Evolutionary conservation across 1,284 basidiomycete genomes (phyloP), one percentile per base, ranked within the genome.

Genomic region (Apiotrichum montevideense): DNA sequence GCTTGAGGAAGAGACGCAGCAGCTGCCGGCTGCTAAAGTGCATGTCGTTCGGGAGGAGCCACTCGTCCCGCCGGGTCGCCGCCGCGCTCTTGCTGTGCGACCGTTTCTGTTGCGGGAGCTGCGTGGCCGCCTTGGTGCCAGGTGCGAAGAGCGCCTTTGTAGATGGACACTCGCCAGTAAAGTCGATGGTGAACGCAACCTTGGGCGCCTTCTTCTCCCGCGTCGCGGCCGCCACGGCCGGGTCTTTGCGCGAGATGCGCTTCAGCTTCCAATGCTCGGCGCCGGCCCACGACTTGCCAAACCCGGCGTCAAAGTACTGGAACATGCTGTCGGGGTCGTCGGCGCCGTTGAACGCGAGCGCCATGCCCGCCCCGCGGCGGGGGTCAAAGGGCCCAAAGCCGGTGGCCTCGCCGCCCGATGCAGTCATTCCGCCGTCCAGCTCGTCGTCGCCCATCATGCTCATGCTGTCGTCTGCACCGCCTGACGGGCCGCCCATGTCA

Each of bases 211-310:
- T 63, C 57, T 70, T 71, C 50, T 68, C 60, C n/a, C 81, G 79
- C 63, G 85, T 85, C 21, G 21, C 21, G 55, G 76, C 80, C 64
- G 74, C 72, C 55, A 77, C 63, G 34, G 34, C 76, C 84, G 75
- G 63, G 92, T 90, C 82, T 49, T 83, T 84, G 55, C 86, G 82
- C 47, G 90, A 80, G 35, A 85, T 80, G 69, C 85, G 87, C 55
- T 87, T 79, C 66, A 98, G 76, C 74, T 96, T 98, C 95, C 95
- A 98, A 74, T 99, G 96, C 73, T 98, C 92, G 9, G 95, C 95
- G 4, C 96, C 95, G 3, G 96, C 95, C 95, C 95, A 98, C 66
- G 93, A 95, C 81, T 91, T 96, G 69, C 87, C 81, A 69, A 92
- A 83, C 41, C 83, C 85, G 66, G 87, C 83, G 74, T 98, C 94